Evolutionary conservation across 805 yeast species (phyloP), one percentile per base, ranked within the genome.

Genomic region (Teunomyces pallodes): DNA sequence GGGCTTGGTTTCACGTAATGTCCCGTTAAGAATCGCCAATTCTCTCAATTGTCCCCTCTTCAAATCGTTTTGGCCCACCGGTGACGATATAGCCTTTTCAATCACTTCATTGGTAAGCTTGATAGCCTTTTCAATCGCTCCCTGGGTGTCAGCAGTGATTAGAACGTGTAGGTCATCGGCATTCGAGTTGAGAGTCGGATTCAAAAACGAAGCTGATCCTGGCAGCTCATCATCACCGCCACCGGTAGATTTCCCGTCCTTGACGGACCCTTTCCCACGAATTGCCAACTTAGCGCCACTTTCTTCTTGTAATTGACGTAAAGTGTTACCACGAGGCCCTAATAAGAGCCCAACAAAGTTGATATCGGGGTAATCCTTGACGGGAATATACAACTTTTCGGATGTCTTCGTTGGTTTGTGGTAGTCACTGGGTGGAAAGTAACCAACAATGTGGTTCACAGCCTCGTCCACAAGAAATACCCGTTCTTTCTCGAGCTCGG

Each of bases 281-380:
- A 94, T 87, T 2, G 91, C 95, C 50, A 94, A 86, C 54, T 79
- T 81, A 13, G 98, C 97, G 1, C 96, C 96, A 35, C 96, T 85
- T 43, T 86, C 83, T 27, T 81, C 83, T 62, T 92, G 96, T 66
- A 95, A 69, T 56, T 82, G 81, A 51, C 87, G 81, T 57, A 92
- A 69, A 0, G 97, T 92, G 57, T 87, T 86, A 20, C 98, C 99
- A 73, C 99, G 83, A 29, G 99, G 99, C 0, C 99, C 99, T 43
- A 94, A 67, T 16, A 94, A 69, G 45, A 87, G 74, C 0, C 99
- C 99, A 46, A 94, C 87, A 62, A 92, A 92, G 67, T 94, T 94
- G 56, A 94, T 85, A 44, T 86, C 92, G 0, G 98, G 97, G 68
- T 90, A 85, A 50, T 89, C 92, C 35, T 83, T 79, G 3, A 82